Base-by-base conservation (phyloP, 2,329 filamentous ascomycete species). In the Venturia oleaginea region DNA sequence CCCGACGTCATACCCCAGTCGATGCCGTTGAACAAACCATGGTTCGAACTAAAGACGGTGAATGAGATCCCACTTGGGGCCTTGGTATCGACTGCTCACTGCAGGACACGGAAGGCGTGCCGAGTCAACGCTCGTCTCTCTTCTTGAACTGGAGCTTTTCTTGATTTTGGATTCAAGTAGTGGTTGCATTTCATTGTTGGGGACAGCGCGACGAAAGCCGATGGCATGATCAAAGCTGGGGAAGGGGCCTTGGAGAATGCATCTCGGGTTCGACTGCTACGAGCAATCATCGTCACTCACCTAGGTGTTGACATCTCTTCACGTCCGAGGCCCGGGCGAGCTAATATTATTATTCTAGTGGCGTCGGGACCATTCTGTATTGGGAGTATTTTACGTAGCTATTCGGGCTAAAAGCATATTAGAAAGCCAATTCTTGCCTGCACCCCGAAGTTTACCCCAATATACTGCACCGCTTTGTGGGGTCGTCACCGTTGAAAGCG, bases 1-100 rank as follows among this genome's bases (percentile, higher is more conserved):
- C 13, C 51, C 51, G 51, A 57, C 51, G 51, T 57, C 51, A 57
- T 57, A 34, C 51, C 51, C 48, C 48, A 30, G 51, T 34, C 51
- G 51, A n/a, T 27, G 19, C 51, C 48, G 46, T 51, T 51, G 24
- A 51, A 24, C n/a, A n/a, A n/a, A n/a, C n/a, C n/a, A n/a, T n/a
- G n/a, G n/a, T 43, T 17, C 5, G 42, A 17, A n/a, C 42, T 6
- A 17, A 22, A 48, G 43, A 22, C 17, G 42, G 42, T 55, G 1
- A 5, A 19, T 32, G 10, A 51, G 46, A 51, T 27, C 13, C 46
- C 46, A 5, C 46, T 27, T 27, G 46, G 46, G 22, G 46, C 7
- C n/a, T 51, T 7, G 46, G 42, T 4, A 7, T 24, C n/a, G 46
- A 24, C 17, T 30, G 1, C 13, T n/a, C 4, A 34, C 8, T 32